phyloP scores from a whole-genome alignment of 805 yeast genomes.

The Candida verbasci region DNA sequence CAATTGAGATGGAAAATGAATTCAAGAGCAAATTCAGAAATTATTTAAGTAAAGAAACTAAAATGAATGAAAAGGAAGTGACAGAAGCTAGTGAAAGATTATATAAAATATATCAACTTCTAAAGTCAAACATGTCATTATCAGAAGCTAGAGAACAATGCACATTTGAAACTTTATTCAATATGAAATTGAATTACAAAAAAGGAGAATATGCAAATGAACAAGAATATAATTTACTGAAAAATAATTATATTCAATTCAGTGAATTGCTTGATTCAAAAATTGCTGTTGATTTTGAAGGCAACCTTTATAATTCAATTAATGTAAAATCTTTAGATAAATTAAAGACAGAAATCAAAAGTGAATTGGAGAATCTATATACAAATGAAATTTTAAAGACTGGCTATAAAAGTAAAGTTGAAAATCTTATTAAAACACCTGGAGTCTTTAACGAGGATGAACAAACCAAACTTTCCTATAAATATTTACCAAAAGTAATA shows the following conservation, averaged over 20 bases:
- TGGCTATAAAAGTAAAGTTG: constrained; percentile 39
- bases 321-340: constrained; percentile 19
- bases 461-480: constrained; percentile 38
- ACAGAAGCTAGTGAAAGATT: constrained; percentile 43
- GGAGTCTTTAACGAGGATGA: constrained; percentile 35
- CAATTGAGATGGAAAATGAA: constrained; percentile 16
- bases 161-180: constrained; percentile 46
- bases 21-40: constrained; percentile 9
- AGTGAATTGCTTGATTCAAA: constrained; percentile 38
- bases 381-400: constrained; percentile 22
- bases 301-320: constrained; percentile 36
- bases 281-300: constrained; percentile 45
- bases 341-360: constrained; percentile 15
- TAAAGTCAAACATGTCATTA: constrained; percentile 50
- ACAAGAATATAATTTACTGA: constrained; percentile 15
- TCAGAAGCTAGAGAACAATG: constrained; percentile 59
- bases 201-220: constrained; percentile 31
- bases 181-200: constrained; percentile 36
- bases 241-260: constrained; percentile 30
- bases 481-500: constrained; percentile 51
- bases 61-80: constrained; percentile 15
- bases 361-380: constrained; percentile 16
- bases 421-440: constrained; percentile 38
- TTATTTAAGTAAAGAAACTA: constrained; percentile 19
- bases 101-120: constrained; percentile 39